Evolutionary conservation across 1,139 yeast species (phyloP), one percentile per base, ranked within the genome.

Genomic region (Saccharomycopsis hybrid): DNA sequence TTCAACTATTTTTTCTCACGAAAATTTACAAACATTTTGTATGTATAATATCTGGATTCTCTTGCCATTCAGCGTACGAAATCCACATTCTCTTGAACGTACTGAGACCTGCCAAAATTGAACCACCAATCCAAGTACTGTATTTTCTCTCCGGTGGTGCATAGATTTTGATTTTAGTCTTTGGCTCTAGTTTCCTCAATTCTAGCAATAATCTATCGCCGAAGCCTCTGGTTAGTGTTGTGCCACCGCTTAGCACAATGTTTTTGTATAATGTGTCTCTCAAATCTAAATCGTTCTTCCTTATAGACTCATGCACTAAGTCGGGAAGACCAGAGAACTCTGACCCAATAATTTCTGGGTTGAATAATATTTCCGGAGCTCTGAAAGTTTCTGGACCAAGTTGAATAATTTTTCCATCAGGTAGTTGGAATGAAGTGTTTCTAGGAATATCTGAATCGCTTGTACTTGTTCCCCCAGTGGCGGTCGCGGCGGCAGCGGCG

Each of bases 121-220:
- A 85, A 0, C 97, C 97, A 3, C 97, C 97, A 28, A 89, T 80
- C 95, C 96, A 90, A 7, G 95, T 83, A 44, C 86, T 78, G 61
- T 80, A 82, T 63, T 81, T 82, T 51, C 97, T 72, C 58, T 90
- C 96, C 1, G 95, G 94, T 3, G 97, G 95, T 1, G 97, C 96
- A 62, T 72, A 82, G 48, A 90, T 85, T 64, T 85, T 85, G 49
- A 90, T 75, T 60, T 85, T 85, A 59, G 84, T 77, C 50, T 68
- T 69, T 5, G 76, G 69, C 1, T 72, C 70, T 32, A 65, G 56
- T 1, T 45, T 58, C 56, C 81, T 80, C 58, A 89, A 66, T 56
- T 89, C 97, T n/a, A 68, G 62, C 35, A 90, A 65, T 50, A 90
- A 67, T 52, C 97, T 68, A 58, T 85, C 89, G 4, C 96, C 97